These are phyloP conservation scores for Tetracladium maxilliforme DNA, from an alignment of 2,329 filamentous ascomycete genomes.

Conservation along the genomic window DNA sequence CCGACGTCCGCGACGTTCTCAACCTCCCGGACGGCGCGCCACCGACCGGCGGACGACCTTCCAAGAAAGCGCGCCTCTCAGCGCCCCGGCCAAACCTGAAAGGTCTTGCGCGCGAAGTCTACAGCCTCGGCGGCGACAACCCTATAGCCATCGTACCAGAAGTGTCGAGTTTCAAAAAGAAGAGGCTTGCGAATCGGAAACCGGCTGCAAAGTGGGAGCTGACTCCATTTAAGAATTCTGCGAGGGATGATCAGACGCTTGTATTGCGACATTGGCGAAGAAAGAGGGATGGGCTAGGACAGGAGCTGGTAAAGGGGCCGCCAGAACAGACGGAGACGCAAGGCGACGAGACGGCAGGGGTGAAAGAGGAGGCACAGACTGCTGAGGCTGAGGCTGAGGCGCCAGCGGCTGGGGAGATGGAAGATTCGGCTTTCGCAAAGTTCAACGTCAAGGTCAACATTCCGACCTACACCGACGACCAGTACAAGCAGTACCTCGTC, in stretches of 20 bases:
- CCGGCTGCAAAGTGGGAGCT: constrained; percentile 50
- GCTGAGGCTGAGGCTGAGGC: constrained; percentile 19
- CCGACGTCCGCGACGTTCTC: constrained; percentile 79
- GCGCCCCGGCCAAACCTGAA: constrained; percentile 46
- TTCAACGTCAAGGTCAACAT: constrained; percentile 73
- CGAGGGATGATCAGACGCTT: constrained; percentile 56
- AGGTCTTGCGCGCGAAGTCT: constrained; percentile 49
- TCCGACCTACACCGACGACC: constrained; percentile 72
- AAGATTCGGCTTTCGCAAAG: constrained; percentile 62
- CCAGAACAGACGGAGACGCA: constrained; percentile 20
- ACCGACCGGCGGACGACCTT: constrained; percentile 32
- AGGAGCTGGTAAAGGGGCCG: too few species aligned
- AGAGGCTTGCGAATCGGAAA: constrained; percentile 36
- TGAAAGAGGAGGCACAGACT: constrained; percentile 19
- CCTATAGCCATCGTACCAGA: constrained; percentile 53
- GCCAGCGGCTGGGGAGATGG: constrained; percentile 19
- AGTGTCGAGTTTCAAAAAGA: constrained; percentile 42
- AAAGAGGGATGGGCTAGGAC: constrained; percentile 42
- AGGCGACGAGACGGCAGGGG: constrained; percentile 16
- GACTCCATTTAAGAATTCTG: constrained; percentile 61
- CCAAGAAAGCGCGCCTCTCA: constrained; percentile 62
- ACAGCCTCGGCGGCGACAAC: constrained; percentile 50
- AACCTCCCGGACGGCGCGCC: constrained; percentile 54
- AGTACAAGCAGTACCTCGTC: constrained; percentile 65
- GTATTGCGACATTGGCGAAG: constrained; percentile 70